Conservation (phyloP, 306 rosid species). For the Rosa lucieae region DNA sequence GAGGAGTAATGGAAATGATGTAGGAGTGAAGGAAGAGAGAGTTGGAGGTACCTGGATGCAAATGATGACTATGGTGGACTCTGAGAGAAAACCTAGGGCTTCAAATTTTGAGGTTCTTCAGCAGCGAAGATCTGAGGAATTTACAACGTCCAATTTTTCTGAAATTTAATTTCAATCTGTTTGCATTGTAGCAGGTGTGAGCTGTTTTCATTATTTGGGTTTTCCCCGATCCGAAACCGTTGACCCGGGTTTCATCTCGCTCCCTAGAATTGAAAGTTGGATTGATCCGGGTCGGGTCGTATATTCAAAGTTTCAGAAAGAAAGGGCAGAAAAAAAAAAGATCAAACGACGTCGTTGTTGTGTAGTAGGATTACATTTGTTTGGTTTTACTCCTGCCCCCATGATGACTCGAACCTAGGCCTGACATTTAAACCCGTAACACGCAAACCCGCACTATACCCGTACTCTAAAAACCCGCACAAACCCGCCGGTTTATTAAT, state of each 20-base stretch:
- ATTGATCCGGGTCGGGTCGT: background rate
- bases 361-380: no score
- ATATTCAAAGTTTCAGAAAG: background rate
- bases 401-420: no score
- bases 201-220: slow-evolving; percentile 7
- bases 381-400: no score
- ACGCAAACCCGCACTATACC: no score
- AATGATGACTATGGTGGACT: slow-evolving; percentile 1
- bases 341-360: no score
- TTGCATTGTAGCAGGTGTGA: background rate
- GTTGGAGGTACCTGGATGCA: background rate
- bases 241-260: slow-evolving; percentile 6
- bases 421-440: no score
- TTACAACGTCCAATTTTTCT: slow-evolving; percentile 1
- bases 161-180: slow-evolving; percentile 5
- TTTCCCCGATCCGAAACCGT: background rate
- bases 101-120: background rate
- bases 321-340: no score
- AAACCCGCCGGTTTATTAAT: no score
- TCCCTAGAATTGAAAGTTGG: background rate
- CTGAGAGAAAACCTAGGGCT: slow-evolving; percentile 7
- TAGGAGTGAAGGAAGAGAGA: background rate
- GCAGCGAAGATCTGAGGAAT: slow-evolving; percentile 23
- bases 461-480: no score
- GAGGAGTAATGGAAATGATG: background rate